Percentiles rank a stretch among this genome's conserved stretches.
These are phyloP conservation scores for Cymodocea nodosa DNA, from an alignment of 116 monocot genomes.

Conservation along the genomic window DNA sequence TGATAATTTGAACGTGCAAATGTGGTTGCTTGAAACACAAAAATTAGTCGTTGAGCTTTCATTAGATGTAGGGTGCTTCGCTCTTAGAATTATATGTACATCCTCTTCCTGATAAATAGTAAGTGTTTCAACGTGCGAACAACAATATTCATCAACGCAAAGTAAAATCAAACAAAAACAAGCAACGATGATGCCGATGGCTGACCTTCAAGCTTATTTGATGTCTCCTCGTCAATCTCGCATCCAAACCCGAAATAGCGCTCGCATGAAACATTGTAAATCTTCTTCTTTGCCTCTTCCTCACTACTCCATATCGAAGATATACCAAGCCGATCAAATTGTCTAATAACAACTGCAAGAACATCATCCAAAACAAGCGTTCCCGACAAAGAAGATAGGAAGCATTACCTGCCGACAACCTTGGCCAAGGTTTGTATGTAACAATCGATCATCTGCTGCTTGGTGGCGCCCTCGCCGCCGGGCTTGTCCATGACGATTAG, in stretches of 20 bases:
- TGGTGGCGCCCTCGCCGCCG: slow-evolving; percentile 52
- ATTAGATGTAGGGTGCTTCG: too few species aligned
- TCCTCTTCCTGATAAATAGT: too few species aligned
- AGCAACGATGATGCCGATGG: not conserved
- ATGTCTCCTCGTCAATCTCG: slow-evolving; percentile 77
- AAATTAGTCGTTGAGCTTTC: too few species aligned
- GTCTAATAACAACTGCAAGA: too few species aligned
- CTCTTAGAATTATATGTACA: too few species aligned
- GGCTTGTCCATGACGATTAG: slow-evolving; percentile 75
- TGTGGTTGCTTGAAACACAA: too few species aligned
- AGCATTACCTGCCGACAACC: slow-evolving; percentile 45
- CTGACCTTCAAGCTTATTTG: slow-evolving; percentile 78
- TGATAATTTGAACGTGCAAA: too few species aligned
- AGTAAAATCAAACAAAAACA: not conserved
- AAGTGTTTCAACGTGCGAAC: too few species aligned
- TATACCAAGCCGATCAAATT: not conserved
- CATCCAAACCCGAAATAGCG: slow-evolving; percentile 78
- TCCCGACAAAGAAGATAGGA: too few species aligned
- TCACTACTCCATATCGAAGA: slow-evolving; percentile 18
- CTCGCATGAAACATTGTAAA: slow-evolving; percentile 78
- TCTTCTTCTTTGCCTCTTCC: slow-evolving; percentile 69
- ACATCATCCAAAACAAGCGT: not conserved
- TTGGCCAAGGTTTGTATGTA: slow-evolving; percentile 63
- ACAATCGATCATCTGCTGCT: slow-evolving; percentile 76
- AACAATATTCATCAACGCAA: too few species aligned